Evolutionary conservation across 1,284 basidiomycete genomes (phyloP), one percentile per base, ranked within the genome.

Genomic region (Exobasidium cylindrosporum): DNA sequence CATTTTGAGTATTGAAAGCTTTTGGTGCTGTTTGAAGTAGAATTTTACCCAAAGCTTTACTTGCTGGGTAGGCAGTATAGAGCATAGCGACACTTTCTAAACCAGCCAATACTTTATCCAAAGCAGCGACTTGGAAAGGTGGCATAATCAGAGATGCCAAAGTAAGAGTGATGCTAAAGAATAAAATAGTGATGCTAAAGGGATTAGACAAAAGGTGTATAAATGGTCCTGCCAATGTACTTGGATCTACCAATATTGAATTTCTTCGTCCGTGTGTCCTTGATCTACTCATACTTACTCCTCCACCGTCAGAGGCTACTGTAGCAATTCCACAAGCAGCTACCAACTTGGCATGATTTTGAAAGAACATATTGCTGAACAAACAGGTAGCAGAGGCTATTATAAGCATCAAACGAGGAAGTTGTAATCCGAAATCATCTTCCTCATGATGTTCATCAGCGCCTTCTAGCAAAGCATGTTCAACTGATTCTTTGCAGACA

Each of bases 401-500:
- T 14, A 65, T 40, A 10, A 79, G 62, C 26, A 74, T 40, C 21
- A 64, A 3, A 3, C 54, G 65, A 5, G 77, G 77, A 43, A 78
- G 65, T 23, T 62, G 60, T 17, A 75, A 60, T 0, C 73, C 73
- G 10, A 56, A 13, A 17, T 60, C 53, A 30, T 68, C 61, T 58
- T 76, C 69, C 4, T 68, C 61, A 32, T 74, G 73, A 49, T 64
- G 61, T 26, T 63, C 66, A 1, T 57, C 49, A 14, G 60, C 56
- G 11, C 73, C 73, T 56, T 74, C 72, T 5, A 79, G 67, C 44
- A 79, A 57, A 3, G 75, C 77, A 65, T 79, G 77, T 52, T 79
- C 77, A 30, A 96, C 83, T 0, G 90, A 89, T 83, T 97, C 93
- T 76, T 96, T 97, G 75, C 90, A 92, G 26, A 95, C 89, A 80